Evolutionary conservation across 257 asterid species (phyloP), one percentile per base, ranked within the genome.

Genomic region (Penstemon barbatus): DNA sequence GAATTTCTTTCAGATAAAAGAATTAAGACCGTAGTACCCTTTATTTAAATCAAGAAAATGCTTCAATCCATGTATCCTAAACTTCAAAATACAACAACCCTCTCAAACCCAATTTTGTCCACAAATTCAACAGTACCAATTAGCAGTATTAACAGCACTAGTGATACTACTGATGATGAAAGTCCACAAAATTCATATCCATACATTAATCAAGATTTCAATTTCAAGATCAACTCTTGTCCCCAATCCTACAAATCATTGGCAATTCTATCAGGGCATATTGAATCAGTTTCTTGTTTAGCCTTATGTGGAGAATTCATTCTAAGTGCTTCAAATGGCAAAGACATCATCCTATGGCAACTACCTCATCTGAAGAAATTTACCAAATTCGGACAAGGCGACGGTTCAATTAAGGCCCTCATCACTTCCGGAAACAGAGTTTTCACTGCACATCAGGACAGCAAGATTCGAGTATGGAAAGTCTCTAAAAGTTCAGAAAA

Each of bases 321-420:
- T 56, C 90, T 93, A 74, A 93, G 95, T 65, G 99, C 96, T 1
- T 93, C 99, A 1, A 94, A 83, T 8, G 97, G 91, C 13, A 85
- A 81, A 39, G 97, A 93, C 71, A 90, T 93, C 55, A 85, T 90
- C 55, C 96, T 93, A 0, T 93, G 99, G 97, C 99, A 93, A 44
- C 95, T 88, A 75, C 99, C 97, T 33, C 95, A 93, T 79, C 57
- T 93, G 41, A 60, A 90, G 6, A 83, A 75, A 57, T 93, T 90
- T 75, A 83, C 97, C 0, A 93, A 82, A 50, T 93, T 93, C 50
- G 99, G 97, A 0, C 81, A 81, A 4, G 99, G 97, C 1, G 97
- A 90, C 5, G 97, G 97, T 9, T 78, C 94, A 2, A 96, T 88
- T 2, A 90, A 88, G 68, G 92, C 96, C 10, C 76, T 90, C 4